Base-by-base conservation (phyloP, 306 rosid genomes). In the Castanopsis chinensis region DNA sequence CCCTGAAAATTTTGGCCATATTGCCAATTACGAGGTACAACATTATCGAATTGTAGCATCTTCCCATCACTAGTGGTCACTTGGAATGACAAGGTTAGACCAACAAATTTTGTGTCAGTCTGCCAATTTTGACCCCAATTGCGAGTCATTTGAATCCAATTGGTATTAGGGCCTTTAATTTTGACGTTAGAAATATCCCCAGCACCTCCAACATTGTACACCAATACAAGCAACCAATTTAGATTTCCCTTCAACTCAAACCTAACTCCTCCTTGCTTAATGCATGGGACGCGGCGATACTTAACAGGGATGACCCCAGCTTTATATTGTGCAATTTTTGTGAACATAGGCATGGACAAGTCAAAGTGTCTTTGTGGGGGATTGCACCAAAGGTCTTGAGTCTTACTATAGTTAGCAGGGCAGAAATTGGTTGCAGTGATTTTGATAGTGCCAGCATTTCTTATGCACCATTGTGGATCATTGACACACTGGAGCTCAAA, bases 91-190 rank as follows among this genome's bases (percentile, higher is more conserved):
- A 41, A 41, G 3, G 82, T 6, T 67, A 85, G 90, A 18, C 97
- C 97, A 1, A 75, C 76, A 4, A 90, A 27, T 3, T n/a, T 20
- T 1, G 0, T 0, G 0, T 75, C 73, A 0, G 72, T 61, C 70
- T 77, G 77, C 91, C 91, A 90, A 23, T 87, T 76, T 19, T 88
- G 88, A 0, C 96, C 98, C 97, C 96, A 94, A 0, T 76, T 87
- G 1, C 87, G 82, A 0, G 80, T 4, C 45, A 41, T 41, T 41
- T 41, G 45, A 41, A 41, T 41, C 45, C 45, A 41, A 41, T 41
- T 8, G 45, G 45, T 41, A 41, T 41, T 41, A 8, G 45, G 8
- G 45, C 45, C 45, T 11, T 41, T 41, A 41, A 41, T 41, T 41
- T 41, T 41, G 45, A 41, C 11, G 2, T 41, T 41, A 41, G 11